phyloP scores from a whole-genome alignment of 176 grass and related monocot genomes.

The Otatea glauca region DNA sequence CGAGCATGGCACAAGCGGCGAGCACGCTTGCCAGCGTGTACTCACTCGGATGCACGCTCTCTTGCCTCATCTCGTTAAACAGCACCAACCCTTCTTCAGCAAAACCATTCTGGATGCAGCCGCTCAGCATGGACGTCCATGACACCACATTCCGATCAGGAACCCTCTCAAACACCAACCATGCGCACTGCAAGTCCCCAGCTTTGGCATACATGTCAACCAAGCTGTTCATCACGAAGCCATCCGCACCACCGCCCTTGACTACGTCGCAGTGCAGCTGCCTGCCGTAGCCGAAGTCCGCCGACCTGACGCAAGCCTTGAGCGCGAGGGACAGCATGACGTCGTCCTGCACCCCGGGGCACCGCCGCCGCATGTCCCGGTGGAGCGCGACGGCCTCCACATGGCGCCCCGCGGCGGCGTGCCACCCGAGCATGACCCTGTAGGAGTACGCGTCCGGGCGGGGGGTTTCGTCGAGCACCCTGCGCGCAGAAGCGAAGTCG shows the following conservation, averaged over 20 bases:
- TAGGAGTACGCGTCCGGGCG: slow-evolving; percentile 60
- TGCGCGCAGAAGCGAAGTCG: slow-evolving; percentile 55
- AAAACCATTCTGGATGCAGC: slow-evolving; percentile 53
- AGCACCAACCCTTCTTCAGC: slow-evolving; percentile 43
- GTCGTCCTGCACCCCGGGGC: slow-evolving; percentile 38
- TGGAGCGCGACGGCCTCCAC: slow-evolving; percentile 44
- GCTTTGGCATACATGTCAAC: slow-evolving; percentile 61
- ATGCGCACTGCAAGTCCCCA: slow-evolving; percentile 47
- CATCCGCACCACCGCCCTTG: slow-evolving; percentile 51
- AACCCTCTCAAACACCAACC: slow-evolving; percentile 52
- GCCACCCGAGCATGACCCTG: slow-evolving; percentile 49
- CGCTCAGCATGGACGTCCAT: slow-evolving; percentile 62
- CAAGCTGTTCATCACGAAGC: slow-evolving; percentile 61
- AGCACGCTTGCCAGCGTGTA: slow-evolving; percentile 53
- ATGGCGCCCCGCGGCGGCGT: slow-evolving; percentile 39
- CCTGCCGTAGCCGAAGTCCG: slow-evolving; percentile 52
- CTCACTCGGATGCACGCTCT: slow-evolving; percentile 31
- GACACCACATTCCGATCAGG: slow-evolving; percentile 58
- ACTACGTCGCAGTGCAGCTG: slow-evolving; percentile 45
- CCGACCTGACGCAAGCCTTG: slow-evolving; percentile 56
- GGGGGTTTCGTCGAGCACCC: slow-evolving; percentile 56
- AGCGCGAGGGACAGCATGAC: slow-evolving; percentile 60
- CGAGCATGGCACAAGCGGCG: slow-evolving; percentile 40
- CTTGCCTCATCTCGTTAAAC: slow-evolving; percentile 58
- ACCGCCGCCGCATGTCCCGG: slow-evolving; percentile 37